These are phyloP conservation scores for Brassica rapa DNA, from an alignment of 345 rosid genomes.

Conservation along the genomic window DNA sequence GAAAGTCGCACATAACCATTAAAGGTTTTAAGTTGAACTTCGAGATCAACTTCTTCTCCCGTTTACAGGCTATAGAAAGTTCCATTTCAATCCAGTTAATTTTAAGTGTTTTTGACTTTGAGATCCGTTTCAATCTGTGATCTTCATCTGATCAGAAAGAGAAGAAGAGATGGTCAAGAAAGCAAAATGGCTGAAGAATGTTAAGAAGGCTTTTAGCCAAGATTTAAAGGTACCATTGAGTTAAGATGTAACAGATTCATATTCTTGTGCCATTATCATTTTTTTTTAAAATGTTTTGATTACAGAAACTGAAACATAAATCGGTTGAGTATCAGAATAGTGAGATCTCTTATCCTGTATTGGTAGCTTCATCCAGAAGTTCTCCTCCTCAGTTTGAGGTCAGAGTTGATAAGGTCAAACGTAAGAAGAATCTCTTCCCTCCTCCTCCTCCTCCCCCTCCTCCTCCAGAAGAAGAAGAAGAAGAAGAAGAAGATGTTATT, in stretches of 20 bases:
- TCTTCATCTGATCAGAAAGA: background rate
- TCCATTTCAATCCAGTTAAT: too few species aligned
- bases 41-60: too few species aligned
- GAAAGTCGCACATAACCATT: background rate
- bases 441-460: constrained; percentile 1
- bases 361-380: constrained; percentile 41
- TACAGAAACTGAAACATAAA: constrained; percentile 35
- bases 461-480: background rate
- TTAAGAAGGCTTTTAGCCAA: constrained; percentile 81
- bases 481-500: constrained; percentile 29
- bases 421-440: constrained; percentile 32
- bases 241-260: background rate
- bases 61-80: too few species aligned
- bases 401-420: constrained; percentile 45
- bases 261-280: constrained; percentile 1
- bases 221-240: constrained; percentile 43
- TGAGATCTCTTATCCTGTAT: constrained; percentile 48
- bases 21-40: background rate
- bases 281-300: background rate
- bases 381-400: constrained; percentile 56
- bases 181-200: constrained; percentile 86
- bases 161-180: constrained; percentile 71
- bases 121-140: too few species aligned
- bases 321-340: constrained; percentile 40
- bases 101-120: too few species aligned